A percentile compares a stretch with the other conserved stretches of the same genome.
These are phyloP conservation scores for Verticillium klebahnii DNA, from an alignment of 2,329 filamentous ascomycete genomes.

Conservation along the genomic window DNA sequence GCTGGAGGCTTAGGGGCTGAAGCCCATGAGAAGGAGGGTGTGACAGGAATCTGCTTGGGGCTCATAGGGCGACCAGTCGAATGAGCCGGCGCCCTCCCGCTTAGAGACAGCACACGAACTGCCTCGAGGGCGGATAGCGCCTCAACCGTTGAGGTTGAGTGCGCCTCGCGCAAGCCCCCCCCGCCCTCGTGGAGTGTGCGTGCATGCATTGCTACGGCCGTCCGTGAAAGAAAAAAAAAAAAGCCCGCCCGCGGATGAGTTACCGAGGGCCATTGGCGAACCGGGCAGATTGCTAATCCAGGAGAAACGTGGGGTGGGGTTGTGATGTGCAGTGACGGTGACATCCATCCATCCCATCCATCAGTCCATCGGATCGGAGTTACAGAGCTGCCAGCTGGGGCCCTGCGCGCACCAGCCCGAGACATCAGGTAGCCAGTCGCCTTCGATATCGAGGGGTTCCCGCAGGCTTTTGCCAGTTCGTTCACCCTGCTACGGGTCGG, in stretches of 20 bases:
- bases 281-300: background rate
- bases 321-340: too few species aligned
- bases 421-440: background rate
- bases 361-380: background rate
- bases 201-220: background rate
- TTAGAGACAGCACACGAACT: background rate
- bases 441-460: background rate
- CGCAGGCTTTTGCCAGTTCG: too few species aligned
- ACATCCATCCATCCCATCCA: background rate
- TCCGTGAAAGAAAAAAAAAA: background rate
- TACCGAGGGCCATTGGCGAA: background rate
- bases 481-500: background rate
- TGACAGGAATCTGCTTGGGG: background rate
- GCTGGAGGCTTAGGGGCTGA: background rate
- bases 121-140: background rate
- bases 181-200: background rate
- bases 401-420: background rate
- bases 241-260: too few species aligned
- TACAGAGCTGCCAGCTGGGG: background rate
- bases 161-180: background rate
- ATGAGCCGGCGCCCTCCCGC: background rate
- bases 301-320: background rate
- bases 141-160: background rate
- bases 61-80: constrained; percentile 7
- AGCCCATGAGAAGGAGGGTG: background rate